Conservation (phyloP, 495 filamentous ascomycete genomes). For the Penicillium bovifimosum region DNA sequence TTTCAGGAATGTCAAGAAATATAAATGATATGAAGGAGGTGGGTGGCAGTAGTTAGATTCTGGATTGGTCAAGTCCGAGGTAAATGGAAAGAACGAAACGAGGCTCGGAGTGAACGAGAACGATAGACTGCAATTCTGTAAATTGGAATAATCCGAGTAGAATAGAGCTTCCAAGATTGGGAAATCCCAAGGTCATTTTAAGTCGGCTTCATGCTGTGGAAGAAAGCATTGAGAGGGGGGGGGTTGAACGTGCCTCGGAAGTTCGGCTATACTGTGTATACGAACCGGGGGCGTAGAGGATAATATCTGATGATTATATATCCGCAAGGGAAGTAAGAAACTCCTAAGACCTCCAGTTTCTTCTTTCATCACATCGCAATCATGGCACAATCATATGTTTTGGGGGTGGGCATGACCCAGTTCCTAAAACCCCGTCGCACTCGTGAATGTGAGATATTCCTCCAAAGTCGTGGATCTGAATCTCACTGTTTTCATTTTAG, state of each 20-base stretch:
- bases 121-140: background rate
- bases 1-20: background rate
- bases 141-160: no score
- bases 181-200: background rate
- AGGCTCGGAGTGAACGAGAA: no score
- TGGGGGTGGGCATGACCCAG: conserved; percentile 19
- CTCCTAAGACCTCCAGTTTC: background rate
- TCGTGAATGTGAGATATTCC: conserved; percentile 10
- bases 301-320: no score
- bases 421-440: conserved; percentile 23
- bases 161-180: no score
- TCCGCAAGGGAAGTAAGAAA: no score
- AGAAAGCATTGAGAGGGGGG: background rate
- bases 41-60: background rate
- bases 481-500: background rate
- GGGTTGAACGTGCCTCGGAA: conserved; percentile 8
- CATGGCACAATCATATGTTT: conserved; percentile 12
- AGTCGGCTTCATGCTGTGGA: background rate
- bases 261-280: conserved; percentile 10
- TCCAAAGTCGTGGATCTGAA: background rate
- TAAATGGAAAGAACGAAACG: background rate
- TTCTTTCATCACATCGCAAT: background rate
- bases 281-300: no score
- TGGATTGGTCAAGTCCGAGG: background rate
- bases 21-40: no score